Conservation (phyloP, 441 rosid species). For the Adansonia madagascariensis region DNA sequence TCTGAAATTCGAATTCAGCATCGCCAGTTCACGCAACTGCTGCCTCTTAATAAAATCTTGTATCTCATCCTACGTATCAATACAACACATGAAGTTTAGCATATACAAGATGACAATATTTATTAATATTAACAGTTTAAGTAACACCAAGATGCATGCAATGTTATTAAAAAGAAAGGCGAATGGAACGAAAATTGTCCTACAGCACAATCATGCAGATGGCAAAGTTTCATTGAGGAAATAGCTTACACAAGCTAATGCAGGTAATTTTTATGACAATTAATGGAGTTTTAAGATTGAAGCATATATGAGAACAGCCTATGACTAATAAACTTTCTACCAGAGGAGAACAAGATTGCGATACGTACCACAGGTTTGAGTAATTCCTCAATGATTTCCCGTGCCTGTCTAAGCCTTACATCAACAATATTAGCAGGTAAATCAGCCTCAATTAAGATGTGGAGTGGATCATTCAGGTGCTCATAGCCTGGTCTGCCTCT, state of each 20-base stretch:
- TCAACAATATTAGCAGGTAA: slow-evolving; percentile 85
- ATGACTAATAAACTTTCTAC: neutral
- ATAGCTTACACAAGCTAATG: neutral
- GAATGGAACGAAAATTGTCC: neutral
- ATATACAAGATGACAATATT: neutral
- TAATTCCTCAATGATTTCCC: slow-evolving; percentile 86
- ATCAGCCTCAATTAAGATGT: slow-evolving; percentile 92
- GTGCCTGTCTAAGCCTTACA: slow-evolving; percentile 84
- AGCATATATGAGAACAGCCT: neutral
- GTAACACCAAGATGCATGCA: neutral
- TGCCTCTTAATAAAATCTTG: slow-evolving; percentile 93
- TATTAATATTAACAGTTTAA: neutral
- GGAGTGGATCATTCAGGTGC: slow-evolving; percentile 92
- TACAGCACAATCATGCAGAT: neutral
- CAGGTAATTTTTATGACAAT: neutral
- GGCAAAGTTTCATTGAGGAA: neutral
- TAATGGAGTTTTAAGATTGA: neutral
- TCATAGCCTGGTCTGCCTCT: slow-evolving; percentile 93
- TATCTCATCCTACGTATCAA: slow-evolving; percentile 54
- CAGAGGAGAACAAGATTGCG: neutral
- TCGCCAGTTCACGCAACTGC: slow-evolving; percentile 86
- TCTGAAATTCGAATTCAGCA: slow-evolving; percentile 84
- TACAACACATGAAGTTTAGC: neutral
- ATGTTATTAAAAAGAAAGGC: neutral
- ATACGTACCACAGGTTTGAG: slow-evolving; percentile 87